Percentiles rank a stretch among this genome's conserved stretches.
Conservation (phyloP, 1,284 basidiomycete species). For the Lentinus polychrous region DNA sequence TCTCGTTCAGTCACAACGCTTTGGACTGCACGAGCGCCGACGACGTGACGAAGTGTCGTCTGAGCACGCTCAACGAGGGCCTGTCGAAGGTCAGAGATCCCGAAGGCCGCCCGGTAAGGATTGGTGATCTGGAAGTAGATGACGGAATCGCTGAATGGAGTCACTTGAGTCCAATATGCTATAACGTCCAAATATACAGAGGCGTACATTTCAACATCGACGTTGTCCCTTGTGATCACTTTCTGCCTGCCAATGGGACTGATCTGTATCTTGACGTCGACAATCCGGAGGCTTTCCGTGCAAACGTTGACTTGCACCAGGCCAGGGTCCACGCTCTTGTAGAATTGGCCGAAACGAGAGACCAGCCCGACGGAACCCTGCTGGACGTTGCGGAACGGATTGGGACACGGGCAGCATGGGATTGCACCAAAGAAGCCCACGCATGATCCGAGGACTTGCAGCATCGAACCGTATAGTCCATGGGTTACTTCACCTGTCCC, state of each 20-base stretch:
- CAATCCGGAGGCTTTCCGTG: conserved; percentile 76
- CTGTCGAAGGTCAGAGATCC: conserved; percentile 82
- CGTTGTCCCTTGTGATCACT: conserved; percentile 86
- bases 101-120: conserved; percentile 89
- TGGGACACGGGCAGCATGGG: conserved; percentile 80
- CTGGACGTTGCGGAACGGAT: conserved; percentile 73
- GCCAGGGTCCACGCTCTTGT: conserved; percentile 91
- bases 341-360: conserved; percentile 90
- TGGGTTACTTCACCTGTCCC: conserved; percentile 73
- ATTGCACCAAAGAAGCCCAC: conserved; percentile 71
- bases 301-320: conserved; percentile 91
- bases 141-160: conserved; percentile 65
- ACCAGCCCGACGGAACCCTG: conserved; percentile 91
- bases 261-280: conserved; percentile 95
- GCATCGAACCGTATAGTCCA: conserved; percentile 79
- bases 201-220: conserved; percentile 75
- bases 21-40: conserved; percentile 83
- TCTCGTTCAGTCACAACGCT: conserved; percentile 90
- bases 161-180: conserved; percentile 3
- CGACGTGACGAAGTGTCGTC: conserved; percentile 92
- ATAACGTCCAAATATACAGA: background rate
- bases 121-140: conserved; percentile 86
- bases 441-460: conserved; percentile 56
- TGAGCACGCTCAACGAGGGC: conserved; percentile 92
- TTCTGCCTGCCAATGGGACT: conserved; percentile 81